phyloP scores from a whole-genome alignment of 768 basidiomycete species.

The Podaxis sp. region DNA sequence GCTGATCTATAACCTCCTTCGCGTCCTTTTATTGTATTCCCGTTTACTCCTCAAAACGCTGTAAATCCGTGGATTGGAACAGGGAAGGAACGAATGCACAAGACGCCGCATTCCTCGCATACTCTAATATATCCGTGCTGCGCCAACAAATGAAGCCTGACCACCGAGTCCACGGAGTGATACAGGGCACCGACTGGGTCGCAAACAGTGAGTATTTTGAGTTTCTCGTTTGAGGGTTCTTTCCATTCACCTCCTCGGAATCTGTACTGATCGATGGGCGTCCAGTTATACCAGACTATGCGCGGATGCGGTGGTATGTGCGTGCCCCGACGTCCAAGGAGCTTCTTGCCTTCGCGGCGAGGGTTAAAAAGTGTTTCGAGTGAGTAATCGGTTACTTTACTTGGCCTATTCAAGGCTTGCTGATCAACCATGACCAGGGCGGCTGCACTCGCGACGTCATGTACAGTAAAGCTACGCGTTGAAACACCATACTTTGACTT shows the following conservation, averaged over 20 bases:
- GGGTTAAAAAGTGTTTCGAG: constrained; percentile 70
- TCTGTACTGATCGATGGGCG: not conserved
- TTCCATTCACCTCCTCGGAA: not conserved
- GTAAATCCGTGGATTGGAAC: not conserved
- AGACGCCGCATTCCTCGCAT: constrained; percentile 85
- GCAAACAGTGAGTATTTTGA: constrained; percentile 52
- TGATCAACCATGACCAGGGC: constrained; percentile 39
- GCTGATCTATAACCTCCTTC: not conserved
- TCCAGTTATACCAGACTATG: constrained; percentile 80
- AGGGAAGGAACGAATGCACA: constrained; percentile 84
- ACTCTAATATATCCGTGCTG: constrained; percentile 71
- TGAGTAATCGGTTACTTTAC: constrained; percentile 28
- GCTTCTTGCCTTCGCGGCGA: constrained; percentile 46
- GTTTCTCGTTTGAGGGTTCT: not conserved
- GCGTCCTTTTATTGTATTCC: constrained; percentile 4
- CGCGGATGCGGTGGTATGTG: constrained; percentile 67
- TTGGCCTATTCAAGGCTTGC: not conserved
- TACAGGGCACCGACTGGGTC: constrained; percentile 64
- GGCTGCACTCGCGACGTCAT: constrained; percentile 60
- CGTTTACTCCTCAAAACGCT: not conserved
- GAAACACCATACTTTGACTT: constrained; percentile 49
- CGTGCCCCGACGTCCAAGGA: constrained; percentile 64
- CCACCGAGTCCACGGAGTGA: constrained; percentile 73
- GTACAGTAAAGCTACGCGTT: constrained; percentile 41
- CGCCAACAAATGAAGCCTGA: constrained; percentile 86